These are phyloP conservation scores for Phytophthora citrophthora DNA, from an alignment of 352 stramenopile genomes.

Conservation along the genomic window DNA sequence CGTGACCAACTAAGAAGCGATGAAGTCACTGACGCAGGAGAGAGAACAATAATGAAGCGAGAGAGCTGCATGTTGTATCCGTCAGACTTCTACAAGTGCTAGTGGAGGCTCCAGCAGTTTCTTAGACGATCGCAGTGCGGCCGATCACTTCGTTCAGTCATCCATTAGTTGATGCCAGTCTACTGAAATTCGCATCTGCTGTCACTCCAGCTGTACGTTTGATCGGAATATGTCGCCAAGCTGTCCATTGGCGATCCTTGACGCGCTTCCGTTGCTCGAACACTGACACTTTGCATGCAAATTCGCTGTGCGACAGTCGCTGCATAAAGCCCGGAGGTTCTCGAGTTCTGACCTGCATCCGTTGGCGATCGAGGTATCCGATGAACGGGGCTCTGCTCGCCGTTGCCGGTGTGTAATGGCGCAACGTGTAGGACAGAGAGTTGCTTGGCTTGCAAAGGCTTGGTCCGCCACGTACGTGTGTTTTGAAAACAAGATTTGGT, in stretches of 20 bases:
- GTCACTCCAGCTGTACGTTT: not conserved
- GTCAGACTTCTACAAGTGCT: constrained; percentile 15
- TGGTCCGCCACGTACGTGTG: not conserved
- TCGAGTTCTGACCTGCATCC: constrained; percentile 1
- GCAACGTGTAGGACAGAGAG: constrained; percentile 20
- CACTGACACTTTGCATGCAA: not conserved
- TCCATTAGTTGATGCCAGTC: constrained; percentile 1
- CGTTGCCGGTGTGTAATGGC: constrained; percentile 17
- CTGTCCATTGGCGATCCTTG: not conserved
- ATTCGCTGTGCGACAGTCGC: constrained; percentile 3
- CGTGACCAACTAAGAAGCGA: constrained; percentile 8
- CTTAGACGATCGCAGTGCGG: constrained; percentile 9
- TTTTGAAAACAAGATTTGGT: constrained; percentile 27
- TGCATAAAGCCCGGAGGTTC: not conserved
- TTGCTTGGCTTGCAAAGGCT: not conserved
- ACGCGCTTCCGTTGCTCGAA: constrained; percentile 3
- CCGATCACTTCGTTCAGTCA: constrained; percentile 1
- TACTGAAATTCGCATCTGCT: not conserved
- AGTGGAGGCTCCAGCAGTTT: not conserved
- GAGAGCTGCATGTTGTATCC: constrained; percentile 21
- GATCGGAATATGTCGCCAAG: not conserved
- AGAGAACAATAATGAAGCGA: constrained; percentile 3
- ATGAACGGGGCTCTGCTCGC: constrained; percentile 18
- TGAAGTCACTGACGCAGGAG: constrained; percentile 1
- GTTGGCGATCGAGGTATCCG: constrained; percentile 18